phyloP scores from a whole-genome alignment of 1,139 yeast species.

The Petasospora rhodanensis region DNA sequence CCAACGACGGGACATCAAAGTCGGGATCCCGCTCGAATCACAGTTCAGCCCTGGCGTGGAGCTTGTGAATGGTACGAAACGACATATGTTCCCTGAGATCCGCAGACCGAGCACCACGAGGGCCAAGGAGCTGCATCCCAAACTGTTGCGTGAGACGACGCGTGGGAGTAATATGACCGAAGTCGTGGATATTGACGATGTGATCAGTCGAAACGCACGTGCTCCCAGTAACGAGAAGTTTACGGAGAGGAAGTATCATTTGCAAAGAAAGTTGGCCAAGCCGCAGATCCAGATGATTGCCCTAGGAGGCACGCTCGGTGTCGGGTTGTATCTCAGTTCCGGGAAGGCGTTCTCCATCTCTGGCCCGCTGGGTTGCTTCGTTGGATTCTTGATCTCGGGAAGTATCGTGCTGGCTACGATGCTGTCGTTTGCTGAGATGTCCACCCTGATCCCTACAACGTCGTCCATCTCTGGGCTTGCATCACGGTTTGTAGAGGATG shows the following conservation, averaged over 20 bases:
- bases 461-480: slow-evolving; percentile 77
- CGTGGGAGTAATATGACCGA: slow-evolving; percentile 17
- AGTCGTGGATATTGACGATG: slow-evolving; percentile 10
- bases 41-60: slow-evolving; percentile 22
- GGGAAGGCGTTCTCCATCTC: slow-evolving; percentile 75
- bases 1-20: slow-evolving; percentile 16
- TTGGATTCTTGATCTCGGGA: slow-evolving; percentile 69
- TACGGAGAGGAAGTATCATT: slow-evolving; percentile 20
- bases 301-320: slow-evolving; percentile 79
- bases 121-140: slow-evolving; percentile 10
- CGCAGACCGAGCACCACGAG: slow-evolving; percentile 6
- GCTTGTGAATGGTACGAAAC: slow-evolving; percentile 8
- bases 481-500: slow-evolving; percentile 77
- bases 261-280: slow-evolving; percentile 56
- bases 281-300: slow-evolving; percentile 81
- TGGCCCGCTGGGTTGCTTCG: slow-evolving; percentile 76
- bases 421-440: slow-evolving; percentile 81
- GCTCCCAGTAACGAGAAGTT: too few relatives aligned
- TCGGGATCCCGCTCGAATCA: slow-evolving; percentile 16
- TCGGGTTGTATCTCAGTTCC: slow-evolving; percentile 72
- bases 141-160: slow-evolving; percentile 13
- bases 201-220: slow-evolving; percentile 7
- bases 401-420: slow-evolving; percentile 63
- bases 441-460: slow-evolving; percentile 74
- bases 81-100: slow-evolving; percentile 9